Conservation (phyloP, 2,329 filamentous ascomycete genomes). For the Xylaria sp. region DNA sequence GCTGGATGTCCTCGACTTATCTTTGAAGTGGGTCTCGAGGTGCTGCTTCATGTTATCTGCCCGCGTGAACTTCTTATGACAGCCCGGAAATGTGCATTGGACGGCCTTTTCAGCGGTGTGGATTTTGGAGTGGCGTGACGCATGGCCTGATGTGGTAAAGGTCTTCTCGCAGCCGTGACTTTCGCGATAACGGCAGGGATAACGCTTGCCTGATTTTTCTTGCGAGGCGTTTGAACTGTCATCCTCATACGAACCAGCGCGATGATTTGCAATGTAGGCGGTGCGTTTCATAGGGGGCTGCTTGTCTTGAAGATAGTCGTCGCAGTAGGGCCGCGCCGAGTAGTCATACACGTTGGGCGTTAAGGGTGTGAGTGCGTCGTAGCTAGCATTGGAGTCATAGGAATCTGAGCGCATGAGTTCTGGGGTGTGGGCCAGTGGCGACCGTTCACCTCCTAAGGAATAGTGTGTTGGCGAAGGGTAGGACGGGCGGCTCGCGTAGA, state of each 20-base stretch:
- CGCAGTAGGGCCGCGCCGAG: slow-evolving; percentile 51
- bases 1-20: slow-evolving; percentile 60
- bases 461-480: slow-evolving; percentile 53
- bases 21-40: slow-evolving; percentile 78
- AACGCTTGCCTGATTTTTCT: slow-evolving; percentile 70
- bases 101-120: slow-evolving; percentile 84
- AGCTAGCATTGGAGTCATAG: slow-evolving; percentile 68
- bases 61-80: slow-evolving; percentile 82
- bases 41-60: slow-evolving; percentile 92
- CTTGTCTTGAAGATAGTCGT: slow-evolving; percentile 49
- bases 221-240: slow-evolving; percentile 57
- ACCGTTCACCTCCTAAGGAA: slow-evolving; percentile 51
- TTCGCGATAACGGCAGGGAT: slow-evolving; percentile 78
- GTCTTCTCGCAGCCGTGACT: slow-evolving; percentile 78
- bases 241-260: slow-evolving; percentile 62
- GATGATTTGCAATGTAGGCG: slow-evolving; percentile 55
- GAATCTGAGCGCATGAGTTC: slow-evolving; percentile 69
- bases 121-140: slow-evolving; percentile 86
- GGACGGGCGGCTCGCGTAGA: slow-evolving; percentile 48
- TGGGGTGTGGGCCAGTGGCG: slow-evolving; percentile 63
- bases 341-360: slow-evolving; percentile 63
- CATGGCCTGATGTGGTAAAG: slow-evolving; percentile 85
- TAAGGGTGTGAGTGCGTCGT: slow-evolving; percentile 64
- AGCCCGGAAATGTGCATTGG: slow-evolving; percentile 72
- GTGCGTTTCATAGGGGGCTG: slow-evolving; percentile 54